Base-by-base conservation (phyloP, 331 rosid genomes). In the Stylosanthes scabra region DNA sequence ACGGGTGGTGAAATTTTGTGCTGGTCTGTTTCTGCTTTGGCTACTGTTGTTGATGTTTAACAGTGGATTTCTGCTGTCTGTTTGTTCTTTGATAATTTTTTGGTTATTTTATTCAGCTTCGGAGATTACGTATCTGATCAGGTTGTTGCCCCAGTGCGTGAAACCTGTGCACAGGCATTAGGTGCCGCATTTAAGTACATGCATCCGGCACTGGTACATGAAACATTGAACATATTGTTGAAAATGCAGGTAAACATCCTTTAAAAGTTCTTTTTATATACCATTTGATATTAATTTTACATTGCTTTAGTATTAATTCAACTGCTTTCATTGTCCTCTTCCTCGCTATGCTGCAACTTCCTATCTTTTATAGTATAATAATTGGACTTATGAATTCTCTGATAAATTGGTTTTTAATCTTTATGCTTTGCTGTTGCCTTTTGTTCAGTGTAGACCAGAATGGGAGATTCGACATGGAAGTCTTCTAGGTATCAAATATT, bases 381-480 rank as follows among this genome's bases (percentile, higher is more conserved):
- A 42, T 59, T 59, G 50, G 29, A 41, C 51, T 58, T 64, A 31
- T 56, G 59, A 11, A 55, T 60, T 58, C 44, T 49, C 11, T 14
- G n/a, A 46, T 66, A 54, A 74, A 59, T 80, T 80, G 27, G 74
- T 75, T 61, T 78, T 78, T 84, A 55, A 77, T 77, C 77, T 76
- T 85, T 77, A 66, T 83, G 80, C 69, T 86, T 69, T 80, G 76
- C 70, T 75, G 72, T 83, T 83, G 66, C 64, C 84, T 70, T 84
- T 68, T 88, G 72, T 91, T 85, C 97, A 94, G 99, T 91, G 88
- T 88, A 90, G 99, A 82, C 93, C 97, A 83, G 97, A 94, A 78
- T 94, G 99, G 99, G 99, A 94, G 88, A 90, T 94, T 91, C 99
- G 97, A 67, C 99, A 94, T 68, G 97, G 99, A 66, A 88, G 97